Evolutionary conservation across 805 yeast genomes (phyloP), one percentile per base, ranked within the genome.

Genomic region (Spathaspora passalidarum): DNA sequence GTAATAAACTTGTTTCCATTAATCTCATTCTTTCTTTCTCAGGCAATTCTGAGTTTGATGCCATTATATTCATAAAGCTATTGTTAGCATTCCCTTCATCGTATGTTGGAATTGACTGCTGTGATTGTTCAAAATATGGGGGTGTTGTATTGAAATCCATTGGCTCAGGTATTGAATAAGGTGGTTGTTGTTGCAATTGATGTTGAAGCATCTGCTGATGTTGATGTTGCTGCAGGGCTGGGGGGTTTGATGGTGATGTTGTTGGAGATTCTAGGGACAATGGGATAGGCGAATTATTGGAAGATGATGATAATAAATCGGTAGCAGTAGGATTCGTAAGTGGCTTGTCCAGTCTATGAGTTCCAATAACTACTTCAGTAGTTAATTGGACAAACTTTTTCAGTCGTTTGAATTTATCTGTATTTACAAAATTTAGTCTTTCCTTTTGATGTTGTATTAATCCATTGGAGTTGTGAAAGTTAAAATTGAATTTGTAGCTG

Each of bases 301-400:
- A 36, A 9, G 23, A 20, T n/a, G 38, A 16, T 19, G 23, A 17
- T 20, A 36, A 11, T 11, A 36, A 13, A 17, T 38, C 25, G 9
- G 26, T 23, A 8, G 37, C 17, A n/a, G 14, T 17, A 23, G 6
- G 2, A 32, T 8, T 22, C n/a, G n/a, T n/a, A 10, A 19, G 32
- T 14, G 19, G 41, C 8, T 25, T 23, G 38, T 43, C 43, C 72
- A 70, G 73, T 51, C 92, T 69, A 54, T 80, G 84, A 0, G 96
- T 89, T 2, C 97, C 97, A 21, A 90, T 75, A 18, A 88, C 73
- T 1, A 89, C 78, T 61, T 87, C 96, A 1, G 88, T 79, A 43
- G 90, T 87, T 57, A 88, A 67, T n/a, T 88, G 88, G 5, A 90
- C 70, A 17, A 89, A 89, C 58, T 90, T 87, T 54, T 82, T 82